Evolutionary conservation across 106 monocot species (phyloP).

Genomic region (Platanthera guangdongensis): DNA sequence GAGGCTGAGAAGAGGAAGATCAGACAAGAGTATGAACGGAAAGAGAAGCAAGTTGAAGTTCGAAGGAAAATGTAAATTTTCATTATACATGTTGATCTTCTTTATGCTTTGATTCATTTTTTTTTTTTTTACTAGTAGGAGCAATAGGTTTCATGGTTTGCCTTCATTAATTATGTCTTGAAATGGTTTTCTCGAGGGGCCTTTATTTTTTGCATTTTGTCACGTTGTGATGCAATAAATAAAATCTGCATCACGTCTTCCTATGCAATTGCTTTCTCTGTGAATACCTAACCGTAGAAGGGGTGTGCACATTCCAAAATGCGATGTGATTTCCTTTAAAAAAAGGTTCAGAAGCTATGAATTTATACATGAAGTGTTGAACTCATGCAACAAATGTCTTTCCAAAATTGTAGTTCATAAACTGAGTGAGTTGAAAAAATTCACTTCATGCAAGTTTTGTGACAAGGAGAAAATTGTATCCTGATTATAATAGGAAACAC

Average conservation of each 20-base stretch:
- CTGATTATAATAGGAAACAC: neutral
- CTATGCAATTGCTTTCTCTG: neutral
- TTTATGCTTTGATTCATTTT: neutral
- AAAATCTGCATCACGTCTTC: neutral
- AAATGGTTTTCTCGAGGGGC: neutral
- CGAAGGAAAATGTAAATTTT: conserved; percentile 74
- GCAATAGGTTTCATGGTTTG: neutral
- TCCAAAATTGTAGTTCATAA: neutral
- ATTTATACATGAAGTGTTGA: neutral
- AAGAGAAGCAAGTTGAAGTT: conserved; percentile 92
- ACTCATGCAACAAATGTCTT: neutral
- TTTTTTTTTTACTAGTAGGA: conserved; percentile 3
- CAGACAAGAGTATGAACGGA: conserved; percentile 81
- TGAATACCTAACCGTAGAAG: neutral
- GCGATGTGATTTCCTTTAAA: neutral
- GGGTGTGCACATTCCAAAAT: neutral
- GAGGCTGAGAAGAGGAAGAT: conserved; percentile 95
- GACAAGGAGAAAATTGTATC: neutral
- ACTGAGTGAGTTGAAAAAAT: neutral
- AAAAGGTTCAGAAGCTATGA: neutral
- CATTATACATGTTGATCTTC: neutral
- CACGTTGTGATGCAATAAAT: neutral
- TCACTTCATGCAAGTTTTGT: neutral
- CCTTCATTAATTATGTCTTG: neutral
- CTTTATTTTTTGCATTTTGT: conserved; percentile 1